A percentile compares a stretch with the other conserved stretches of the same genome.
These are phyloP conservation scores for Prunus davidiana DNA, from an alignment of 306 rosid species.

Conservation along the genomic window DNA sequence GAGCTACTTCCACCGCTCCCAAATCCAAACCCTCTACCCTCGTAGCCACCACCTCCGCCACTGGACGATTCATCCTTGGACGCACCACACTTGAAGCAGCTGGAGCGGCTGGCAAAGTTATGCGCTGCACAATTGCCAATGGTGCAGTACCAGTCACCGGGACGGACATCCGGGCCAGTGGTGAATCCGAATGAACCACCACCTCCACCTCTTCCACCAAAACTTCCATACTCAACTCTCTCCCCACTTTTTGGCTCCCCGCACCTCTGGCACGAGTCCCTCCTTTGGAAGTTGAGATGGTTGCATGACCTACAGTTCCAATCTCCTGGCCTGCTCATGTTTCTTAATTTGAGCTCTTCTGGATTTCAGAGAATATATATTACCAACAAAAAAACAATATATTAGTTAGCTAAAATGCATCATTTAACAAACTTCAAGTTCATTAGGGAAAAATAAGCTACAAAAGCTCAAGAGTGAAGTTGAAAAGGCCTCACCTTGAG, in stretches of 20 bases:
- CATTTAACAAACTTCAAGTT: neutral
- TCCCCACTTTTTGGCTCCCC: conserved; percentile 48
- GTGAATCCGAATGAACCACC: conserved; percentile 58
- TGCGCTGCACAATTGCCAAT: conserved; percentile 80
- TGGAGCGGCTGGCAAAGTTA: conserved; percentile 89
- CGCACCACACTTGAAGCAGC: conserved; percentile 89
- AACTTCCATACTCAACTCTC: conserved; percentile 30
- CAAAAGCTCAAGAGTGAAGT: neutral
- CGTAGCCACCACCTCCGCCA: conserved; percentile 34
- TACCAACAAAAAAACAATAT: neutral
- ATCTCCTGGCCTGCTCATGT: conserved; percentile 88
- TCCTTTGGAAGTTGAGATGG: conserved; percentile 81
- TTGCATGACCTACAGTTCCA: conserved; percentile 93
- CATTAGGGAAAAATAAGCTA: neutral
- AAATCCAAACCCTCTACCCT: conserved; percentile 42
- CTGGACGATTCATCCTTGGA: conserved; percentile 58
- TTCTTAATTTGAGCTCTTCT: neutral
- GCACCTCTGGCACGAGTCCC: conserved; percentile 84
- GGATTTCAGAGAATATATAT: neutral
- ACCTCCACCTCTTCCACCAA: conserved; percentile 35
- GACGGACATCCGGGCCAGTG: conserved; percentile 85
- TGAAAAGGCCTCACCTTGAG: conserved; percentile 19
- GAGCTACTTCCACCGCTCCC: conserved; percentile 38
- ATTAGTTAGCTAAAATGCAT: neutral
- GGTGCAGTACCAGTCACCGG: conserved; percentile 90